Evolutionary conservation across 805 yeast species (phyloP).

Genomic region (Ogataea paraovalis): DNA sequence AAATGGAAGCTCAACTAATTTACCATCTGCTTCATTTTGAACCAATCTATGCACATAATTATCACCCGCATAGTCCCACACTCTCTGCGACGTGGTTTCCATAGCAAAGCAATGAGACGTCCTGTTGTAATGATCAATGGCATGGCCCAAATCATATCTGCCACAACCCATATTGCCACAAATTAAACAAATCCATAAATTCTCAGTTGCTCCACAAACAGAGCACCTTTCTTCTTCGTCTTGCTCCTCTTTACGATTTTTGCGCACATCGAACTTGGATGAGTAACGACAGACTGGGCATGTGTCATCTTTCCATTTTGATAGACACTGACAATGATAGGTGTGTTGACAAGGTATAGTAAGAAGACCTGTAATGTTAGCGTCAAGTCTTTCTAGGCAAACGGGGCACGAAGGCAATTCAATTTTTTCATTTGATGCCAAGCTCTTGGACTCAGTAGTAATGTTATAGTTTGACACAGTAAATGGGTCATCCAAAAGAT

Average conservation of each 20-base stretch:
- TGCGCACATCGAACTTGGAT: conserved; percentile 29
- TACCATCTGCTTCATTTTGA: conserved; percentile 85
- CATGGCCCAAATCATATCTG: conserved; percentile 80
- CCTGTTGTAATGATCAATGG: conserved; percentile 70
- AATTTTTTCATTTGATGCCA: conserved; percentile 20
- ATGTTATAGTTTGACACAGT: conserved; percentile 32
- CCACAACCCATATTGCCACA: conserved; percentile 95
- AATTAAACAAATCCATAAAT: conserved; percentile 83
- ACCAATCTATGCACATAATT: conserved; percentile 82
- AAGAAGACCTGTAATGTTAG: conserved; percentile 70
- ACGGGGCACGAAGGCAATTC: conserved; percentile 94
- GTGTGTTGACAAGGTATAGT: conserved; percentile 94
- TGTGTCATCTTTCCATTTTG: conserved; percentile 84
- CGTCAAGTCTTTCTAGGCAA: conserved; percentile 83
- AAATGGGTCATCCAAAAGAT: conserved; percentile 69
- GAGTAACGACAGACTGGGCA: conserved; percentile 91
- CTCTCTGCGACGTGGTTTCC: conserved; percentile 80
- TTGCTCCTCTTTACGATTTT: conserved; percentile 23
- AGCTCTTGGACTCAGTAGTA: neutral
- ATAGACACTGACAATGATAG: conserved; percentile 82
- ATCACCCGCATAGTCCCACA: conserved; percentile 94
- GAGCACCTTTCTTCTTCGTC: conserved; percentile 42
- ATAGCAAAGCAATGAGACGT: conserved; percentile 88
- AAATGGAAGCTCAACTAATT: conserved; percentile 70
- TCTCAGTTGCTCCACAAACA: conserved; percentile 54